Evolutionary conservation across 352 stramenopile species (phyloP).

Genomic region (Phytophthora sojae): DNA sequence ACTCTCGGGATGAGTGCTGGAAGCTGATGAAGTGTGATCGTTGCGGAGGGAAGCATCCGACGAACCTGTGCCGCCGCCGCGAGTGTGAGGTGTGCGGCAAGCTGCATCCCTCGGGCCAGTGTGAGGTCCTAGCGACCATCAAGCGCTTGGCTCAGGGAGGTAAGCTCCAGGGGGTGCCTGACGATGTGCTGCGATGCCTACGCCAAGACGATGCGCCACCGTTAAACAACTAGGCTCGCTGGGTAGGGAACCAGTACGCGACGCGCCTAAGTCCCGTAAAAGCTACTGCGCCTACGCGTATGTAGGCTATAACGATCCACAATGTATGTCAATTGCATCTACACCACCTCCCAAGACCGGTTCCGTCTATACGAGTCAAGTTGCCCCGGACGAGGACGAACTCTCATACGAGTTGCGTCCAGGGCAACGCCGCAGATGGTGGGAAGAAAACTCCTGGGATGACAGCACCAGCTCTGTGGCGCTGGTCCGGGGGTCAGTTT

Average conservation of each 20-base stretch:
- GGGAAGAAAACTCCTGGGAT: slow-evolving; percentile 12
- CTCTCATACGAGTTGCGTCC: background rate
- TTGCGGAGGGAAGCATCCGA: slow-evolving; percentile 5
- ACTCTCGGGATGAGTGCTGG: background rate
- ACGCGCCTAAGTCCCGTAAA: slow-evolving; percentile 11
- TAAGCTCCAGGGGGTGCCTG: background rate
- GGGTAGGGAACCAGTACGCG: slow-evolving; percentile 28
- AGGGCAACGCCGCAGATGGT: slow-evolving; percentile 1
- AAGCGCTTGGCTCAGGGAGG: background rate
- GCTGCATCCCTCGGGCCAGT: background rate
- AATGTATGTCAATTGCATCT: slow-evolving; percentile 25
- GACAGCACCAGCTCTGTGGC: background rate
- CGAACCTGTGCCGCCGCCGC: background rate
- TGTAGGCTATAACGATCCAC: slow-evolving; percentile 10
- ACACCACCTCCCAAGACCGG: background rate
- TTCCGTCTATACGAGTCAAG: slow-evolving; percentile 2
- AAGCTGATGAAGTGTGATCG: slow-evolving; percentile 5
- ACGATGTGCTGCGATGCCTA: background rate
- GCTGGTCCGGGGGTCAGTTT: slow-evolving; percentile 19
- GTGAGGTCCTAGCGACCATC: background rate
- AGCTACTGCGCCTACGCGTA: slow-evolving; percentile 9
- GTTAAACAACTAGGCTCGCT: slow-evolving; percentile 32
- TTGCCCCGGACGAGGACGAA: slow-evolving; percentile 1
- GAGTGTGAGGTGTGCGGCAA: background rate
- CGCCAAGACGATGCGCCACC: background rate